A percentile compares a stretch with the other conserved stretches of the same genome.
These are phyloP conservation scores for Luvunga scandens DNA, from an alignment of 345 rosid genomes.

Conservation along the genomic window DNA sequence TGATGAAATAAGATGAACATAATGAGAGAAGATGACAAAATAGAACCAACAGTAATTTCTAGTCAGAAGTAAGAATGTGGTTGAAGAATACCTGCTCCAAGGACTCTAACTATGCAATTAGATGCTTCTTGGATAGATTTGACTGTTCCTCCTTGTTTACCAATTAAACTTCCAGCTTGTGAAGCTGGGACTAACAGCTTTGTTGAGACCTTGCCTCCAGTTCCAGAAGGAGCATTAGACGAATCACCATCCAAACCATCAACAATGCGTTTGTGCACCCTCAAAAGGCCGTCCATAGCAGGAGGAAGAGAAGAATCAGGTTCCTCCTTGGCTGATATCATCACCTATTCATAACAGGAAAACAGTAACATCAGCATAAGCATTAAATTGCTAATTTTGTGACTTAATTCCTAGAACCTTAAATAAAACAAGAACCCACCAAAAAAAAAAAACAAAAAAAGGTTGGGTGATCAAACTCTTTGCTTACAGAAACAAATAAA, in stretches of 20 bases:
- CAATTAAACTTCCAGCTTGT: conserved; percentile 98
- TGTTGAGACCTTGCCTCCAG: conserved; percentile 74
- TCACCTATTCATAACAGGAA: conserved; percentile 52
- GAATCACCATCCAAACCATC: conserved; percentile 93
- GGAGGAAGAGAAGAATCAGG: conserved; percentile 93
- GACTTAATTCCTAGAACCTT: not conserved
- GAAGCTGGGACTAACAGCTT: conserved; percentile 95
- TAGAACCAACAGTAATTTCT: not conserved
- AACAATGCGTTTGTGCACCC: conserved; percentile 87
- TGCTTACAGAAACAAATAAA: not conserved
- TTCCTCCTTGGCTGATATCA: conserved; percentile 98
- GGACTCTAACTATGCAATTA: conserved; percentile 86
- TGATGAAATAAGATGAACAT: not conserved
- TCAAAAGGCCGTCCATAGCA: conserved; percentile 93
- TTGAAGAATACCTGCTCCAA: conserved; percentile 68
- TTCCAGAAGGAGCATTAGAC: conserved; percentile 50
- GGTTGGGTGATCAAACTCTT: not conserved
- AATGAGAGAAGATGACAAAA: not conserved
- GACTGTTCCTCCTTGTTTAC: conserved; percentile 94
- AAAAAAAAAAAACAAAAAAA: not conserved
- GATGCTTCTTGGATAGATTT: conserved; percentile 95
- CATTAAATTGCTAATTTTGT: not conserved
- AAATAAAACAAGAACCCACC: not conserved
- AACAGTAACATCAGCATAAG: conserved; percentile 22
- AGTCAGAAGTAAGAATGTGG: not conserved